phyloP scores from a whole-genome alignment of 805 yeast species.

The Yamadazyma nakazawae region DNA sequence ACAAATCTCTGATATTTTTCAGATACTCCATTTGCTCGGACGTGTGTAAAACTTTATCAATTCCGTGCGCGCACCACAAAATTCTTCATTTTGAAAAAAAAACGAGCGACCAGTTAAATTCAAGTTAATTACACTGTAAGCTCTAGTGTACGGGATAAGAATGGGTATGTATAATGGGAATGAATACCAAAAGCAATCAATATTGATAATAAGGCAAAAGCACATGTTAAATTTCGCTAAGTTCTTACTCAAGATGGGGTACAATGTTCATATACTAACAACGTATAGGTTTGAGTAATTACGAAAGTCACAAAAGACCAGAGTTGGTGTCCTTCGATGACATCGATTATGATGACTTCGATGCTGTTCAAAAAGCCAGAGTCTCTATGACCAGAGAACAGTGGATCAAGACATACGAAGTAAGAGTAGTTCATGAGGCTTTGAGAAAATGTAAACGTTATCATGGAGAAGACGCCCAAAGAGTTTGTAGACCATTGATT shows the following conservation, averaged over 20 bases:
- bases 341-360: slow-evolving; percentile 67
- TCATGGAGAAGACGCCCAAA: slow-evolving; percentile 47
- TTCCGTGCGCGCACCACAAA: slow-evolving; percentile 6
- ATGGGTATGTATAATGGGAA: slow-evolving; percentile 19
- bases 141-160: slow-evolving; percentile 3
- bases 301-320: slow-evolving; percentile 49
- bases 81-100: slow-evolving; percentile 1
- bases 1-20: background rate
- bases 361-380: slow-evolving; percentile 69
- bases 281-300: slow-evolving; percentile 25
- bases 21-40: background rate
- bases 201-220: no score
- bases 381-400: slow-evolving; percentile 76
- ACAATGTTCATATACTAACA: slow-evolving; percentile 4
- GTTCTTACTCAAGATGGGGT: no score
- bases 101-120: slow-evolving; percentile 6
- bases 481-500: slow-evolving; percentile 77
- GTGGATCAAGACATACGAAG: slow-evolving; percentile 65
- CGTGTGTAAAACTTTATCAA: background rate
- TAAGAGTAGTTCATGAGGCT: slow-evolving; percentile 69
- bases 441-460: slow-evolving; percentile 73
- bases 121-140: slow-evolving; percentile 8
- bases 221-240: no score
- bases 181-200: background rate
- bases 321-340: slow-evolving; percentile 81